Evolutionary conservation across 768 basidiomycete species (phyloP), one percentile per base, ranked within the genome.

Genomic region (Naganishia friedmannii): DNA sequence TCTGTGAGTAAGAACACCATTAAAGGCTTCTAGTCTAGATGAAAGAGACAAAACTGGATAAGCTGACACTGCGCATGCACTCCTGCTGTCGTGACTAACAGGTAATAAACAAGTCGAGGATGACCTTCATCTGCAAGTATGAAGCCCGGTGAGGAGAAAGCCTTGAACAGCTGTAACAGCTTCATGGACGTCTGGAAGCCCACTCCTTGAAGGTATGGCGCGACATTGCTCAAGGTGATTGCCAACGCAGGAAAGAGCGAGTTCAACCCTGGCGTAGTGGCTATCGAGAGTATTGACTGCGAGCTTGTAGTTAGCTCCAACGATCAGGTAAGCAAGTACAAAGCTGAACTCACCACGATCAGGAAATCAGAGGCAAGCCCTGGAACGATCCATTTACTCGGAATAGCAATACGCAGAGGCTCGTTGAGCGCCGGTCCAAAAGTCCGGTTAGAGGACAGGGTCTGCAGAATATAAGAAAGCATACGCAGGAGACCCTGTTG

Each of bases 111-210:
- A 34, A 97, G 82, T 71, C 96, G 83, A 0, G 96, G 96, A 77
- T 97, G 93, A 8, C 94, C 92, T 81, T 97, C 96, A 72, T 98
- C 96, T 2, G 91, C 88, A 23, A 99, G 82, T 39, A 98, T 83
- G 80, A 97, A 97, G 2, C 88, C 83, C 0, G 96, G 91, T 70
- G 89, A 91, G 6, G 92, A 89, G 78, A 99, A 95, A 0, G 95
- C 92, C 32, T 86, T 88, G 82, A 96, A 92, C 7, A 98, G 85
- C 80, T 96, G 93, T 42, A 94, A 79, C 8, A 99, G 84, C 21
- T 91, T 86, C 6, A 90, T 89, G 3, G 93, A 90, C 15, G 92
- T 88, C 37, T 88, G 87, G 57, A 93, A 86, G 48, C 88, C 88
- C 26, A 96, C 84, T 73, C 90, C 86, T 80, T 88, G 89, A 74